Base-by-base conservation (phyloP, 371 early-diverging fungal genomes). In the Mortierella sp. region DNA sequence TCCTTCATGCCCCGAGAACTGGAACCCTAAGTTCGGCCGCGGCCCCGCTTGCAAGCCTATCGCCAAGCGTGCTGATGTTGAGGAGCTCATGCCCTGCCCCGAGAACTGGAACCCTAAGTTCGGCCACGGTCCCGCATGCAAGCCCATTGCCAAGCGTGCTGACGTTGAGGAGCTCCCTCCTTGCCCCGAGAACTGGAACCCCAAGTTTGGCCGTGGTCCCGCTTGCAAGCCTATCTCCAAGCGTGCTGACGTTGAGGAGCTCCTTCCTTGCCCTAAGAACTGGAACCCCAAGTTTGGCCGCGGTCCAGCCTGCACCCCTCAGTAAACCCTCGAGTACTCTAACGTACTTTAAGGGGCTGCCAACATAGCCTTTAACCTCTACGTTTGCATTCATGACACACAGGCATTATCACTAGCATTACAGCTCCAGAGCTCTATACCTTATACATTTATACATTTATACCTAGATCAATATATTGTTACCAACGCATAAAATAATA, bases 161-260 rank as follows among this genome's bases (percentile, higher is more conserved):
- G 22, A 24, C n/a, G 28, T 54, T 12, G 55, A 54, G 6, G 22
- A 54, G 2, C 55, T 54, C 14, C 22, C 24, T 54, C 18, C 11
- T 12, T 54, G 55, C 55, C 65, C 65, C 28, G 32, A 64, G 51
- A 30, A n/a, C 65, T 64, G 65, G 65, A n/a, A 52, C 30, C 35
- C 52, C 10, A 45, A n/a, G 18, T 45, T 32, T 20, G 65, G 65
- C 28, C 47, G 2, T 35, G 65, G 65, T 20, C 52, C 52, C 5
- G 65, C 52, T n/a, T 64, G 65, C 51, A 26, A 35, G 49, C 65
- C 37, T 14, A 20, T 20, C 20, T 2, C 5, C 54, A 54, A 22
- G 12, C 54, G 22, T 11, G 54, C 18, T 54, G 22, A 18, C 18
- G 54, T 54, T 22, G 45, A 45, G 14, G 54, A 54, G 12, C 54